Percentiles rank a stretch among this genome's conserved stretches.
Evolutionary conservation across 345 rosid species (phyloP).

Genomic region (Salix arbutifolia): DNA sequence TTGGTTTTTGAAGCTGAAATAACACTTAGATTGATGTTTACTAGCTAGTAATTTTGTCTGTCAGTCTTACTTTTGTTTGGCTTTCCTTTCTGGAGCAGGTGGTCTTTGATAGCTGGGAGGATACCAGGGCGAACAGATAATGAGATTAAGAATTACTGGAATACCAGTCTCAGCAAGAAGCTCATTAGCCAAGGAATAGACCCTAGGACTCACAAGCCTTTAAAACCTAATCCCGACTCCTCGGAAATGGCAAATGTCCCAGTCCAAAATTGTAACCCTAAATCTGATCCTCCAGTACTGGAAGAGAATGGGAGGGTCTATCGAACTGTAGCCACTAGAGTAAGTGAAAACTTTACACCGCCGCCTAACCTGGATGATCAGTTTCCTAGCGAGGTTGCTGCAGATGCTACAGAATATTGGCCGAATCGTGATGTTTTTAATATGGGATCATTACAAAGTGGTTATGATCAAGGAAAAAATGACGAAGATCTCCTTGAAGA

Average conservation of each 20-base stretch:
- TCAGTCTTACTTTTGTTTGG: background rate
- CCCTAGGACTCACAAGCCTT: slow-evolving; percentile 29
- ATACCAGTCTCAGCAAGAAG: slow-evolving; percentile 27
- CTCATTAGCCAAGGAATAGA: slow-evolving; percentile 29
- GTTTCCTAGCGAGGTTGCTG: background rate
- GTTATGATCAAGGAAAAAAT: slow-evolving; percentile 10
- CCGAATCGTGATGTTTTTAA: slow-evolving; percentile 4
- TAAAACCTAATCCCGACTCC: slow-evolving; percentile 12
- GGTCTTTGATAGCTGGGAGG: slow-evolving; percentile 29
- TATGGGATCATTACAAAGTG: slow-evolving; percentile 10
- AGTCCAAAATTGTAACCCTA: slow-evolving; percentile 1
- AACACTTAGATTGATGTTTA: background rate
- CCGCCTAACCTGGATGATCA: background rate
- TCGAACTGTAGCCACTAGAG: slow-evolving; percentile 12
- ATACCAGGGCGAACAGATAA: slow-evolving; percentile 28
- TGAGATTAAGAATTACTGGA: slow-evolving; percentile 31
- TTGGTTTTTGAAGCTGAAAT: background rate
- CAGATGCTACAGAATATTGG: background rate
- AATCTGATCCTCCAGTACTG: background rate
- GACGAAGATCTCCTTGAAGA: slow-evolving; percentile 18
- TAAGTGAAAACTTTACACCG: background rate
- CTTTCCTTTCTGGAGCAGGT: background rate
- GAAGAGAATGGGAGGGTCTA: background rate
- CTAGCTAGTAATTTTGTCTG: background rate
- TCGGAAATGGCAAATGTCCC: background rate